phyloP scores from a whole-genome alignment of 2,329 filamentous ascomycete genomes.

The Fusarium aywerte region DNA sequence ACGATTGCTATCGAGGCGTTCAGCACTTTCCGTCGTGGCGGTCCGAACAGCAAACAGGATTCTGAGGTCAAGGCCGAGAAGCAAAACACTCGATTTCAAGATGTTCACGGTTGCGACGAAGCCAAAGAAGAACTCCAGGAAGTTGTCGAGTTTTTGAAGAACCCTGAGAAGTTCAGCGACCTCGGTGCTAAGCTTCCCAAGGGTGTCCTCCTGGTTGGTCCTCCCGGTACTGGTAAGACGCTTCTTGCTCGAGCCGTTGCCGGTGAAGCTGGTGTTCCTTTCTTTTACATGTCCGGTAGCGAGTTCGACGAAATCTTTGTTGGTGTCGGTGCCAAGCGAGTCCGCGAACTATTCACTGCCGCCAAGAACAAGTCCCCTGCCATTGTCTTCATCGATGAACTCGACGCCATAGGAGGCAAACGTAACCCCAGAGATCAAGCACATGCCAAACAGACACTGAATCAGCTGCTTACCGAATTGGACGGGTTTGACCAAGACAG shows the following conservation, averaged over 20 bases:
- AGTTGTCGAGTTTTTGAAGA: slow-evolving; percentile 94
- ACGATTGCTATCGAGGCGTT: slow-evolving; percentile 86
- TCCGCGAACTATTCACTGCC: slow-evolving; percentile 88
- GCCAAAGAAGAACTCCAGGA: slow-evolving; percentile 98
- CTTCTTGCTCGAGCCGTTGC: slow-evolving; percentile 94
- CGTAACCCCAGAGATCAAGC: slow-evolving; percentile 92
- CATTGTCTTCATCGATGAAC: slow-evolving; percentile 95
- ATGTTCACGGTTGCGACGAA: slow-evolving; percentile 97
- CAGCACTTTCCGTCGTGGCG: slow-evolving; percentile 76
- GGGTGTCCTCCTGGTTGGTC: slow-evolving; percentile 92
- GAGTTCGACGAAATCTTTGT: slow-evolving; percentile 99
- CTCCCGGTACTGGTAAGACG: slow-evolving; percentile 97
- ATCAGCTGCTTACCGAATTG: slow-evolving; percentile 94
- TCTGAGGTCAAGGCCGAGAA: slow-evolving; percentile 92
- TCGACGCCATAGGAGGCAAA: slow-evolving; percentile 94
- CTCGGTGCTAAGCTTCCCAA: slow-evolving; percentile 97
- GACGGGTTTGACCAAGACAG: slow-evolving; percentile 97
- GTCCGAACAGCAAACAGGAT: slow-evolving; percentile 74
- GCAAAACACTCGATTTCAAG: slow-evolving; percentile 89
- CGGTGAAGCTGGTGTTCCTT: slow-evolving; percentile 95
- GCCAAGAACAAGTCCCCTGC: slow-evolving; percentile 87
- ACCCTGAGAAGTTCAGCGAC: slow-evolving; percentile 91
- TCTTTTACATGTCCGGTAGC: slow-evolving; percentile 99
- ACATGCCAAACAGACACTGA: slow-evolving; percentile 96
- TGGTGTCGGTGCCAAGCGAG: slow-evolving; percentile 94